Conservation (phyloP, 768 basidiomycete genomes). For the Aureoboletus auriporus region DNA sequence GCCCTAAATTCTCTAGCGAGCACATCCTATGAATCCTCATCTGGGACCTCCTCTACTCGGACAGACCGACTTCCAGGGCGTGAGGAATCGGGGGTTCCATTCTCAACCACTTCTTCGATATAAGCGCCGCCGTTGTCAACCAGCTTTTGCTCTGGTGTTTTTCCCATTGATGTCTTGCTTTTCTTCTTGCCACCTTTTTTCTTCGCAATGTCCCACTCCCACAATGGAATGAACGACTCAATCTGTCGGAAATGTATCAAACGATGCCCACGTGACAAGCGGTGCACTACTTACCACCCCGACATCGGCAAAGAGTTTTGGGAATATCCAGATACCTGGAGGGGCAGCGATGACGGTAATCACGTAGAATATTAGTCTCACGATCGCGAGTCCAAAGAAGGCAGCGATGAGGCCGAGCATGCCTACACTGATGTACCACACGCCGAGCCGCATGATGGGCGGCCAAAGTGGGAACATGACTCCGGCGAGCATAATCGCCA, state of each 20-base stretch:
- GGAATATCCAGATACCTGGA: constrained; percentile 99
- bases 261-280: not conserved
- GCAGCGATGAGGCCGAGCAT: constrained; percentile 85
- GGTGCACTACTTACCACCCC: constrained; percentile 72
- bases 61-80: constrained; percentile 34
- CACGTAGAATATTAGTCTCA: constrained; percentile 91
- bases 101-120: constrained; percentile 33
- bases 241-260: constrained; percentile 50
- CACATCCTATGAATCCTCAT: constrained; percentile 32
- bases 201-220: constrained; percentile 91
- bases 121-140: constrained; percentile 37
- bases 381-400: constrained; percentile 87
- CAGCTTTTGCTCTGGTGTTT: constrained; percentile 38
- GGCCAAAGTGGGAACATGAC: constrained; percentile 99
- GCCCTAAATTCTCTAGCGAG: not conserved
- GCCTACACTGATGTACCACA: constrained; percentile 90
- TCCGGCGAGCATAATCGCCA: constrained; percentile 87
- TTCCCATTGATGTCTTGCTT: constrained; percentile 34
- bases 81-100: constrained; percentile 31
- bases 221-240: constrained; percentile 96
- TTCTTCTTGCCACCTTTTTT: constrained; percentile 67
- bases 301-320: constrained; percentile 95
- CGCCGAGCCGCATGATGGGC: constrained; percentile 83
- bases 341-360: constrained; percentile 79
- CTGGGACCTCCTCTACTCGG: constrained; percentile 43